Base-by-base conservation (phyloP, 139 green algal species). In the Pseudopediastrum boryanum region DNA sequence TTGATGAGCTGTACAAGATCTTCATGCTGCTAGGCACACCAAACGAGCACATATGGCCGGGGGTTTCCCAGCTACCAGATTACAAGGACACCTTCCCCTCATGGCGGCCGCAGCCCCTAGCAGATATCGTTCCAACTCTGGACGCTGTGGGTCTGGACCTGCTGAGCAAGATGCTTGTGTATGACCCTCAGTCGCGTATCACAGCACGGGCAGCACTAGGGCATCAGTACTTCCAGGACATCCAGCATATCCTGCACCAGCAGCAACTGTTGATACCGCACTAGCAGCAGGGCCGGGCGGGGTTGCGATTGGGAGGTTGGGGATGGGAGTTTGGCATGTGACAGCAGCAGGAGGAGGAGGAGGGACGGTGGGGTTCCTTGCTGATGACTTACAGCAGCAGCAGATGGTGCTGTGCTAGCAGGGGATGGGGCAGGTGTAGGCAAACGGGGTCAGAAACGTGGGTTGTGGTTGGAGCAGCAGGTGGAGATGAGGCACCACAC, bases 1-100 rank as follows among this genome's bases (percentile, higher is more conserved):
- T 91, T 38, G 90, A 96, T 43, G 93, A 98, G 89, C 67, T 98
- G 54, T 88, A 95, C 68, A 94, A 93, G 75, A 99, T 99, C 59
- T 96, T 96, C 77, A 70, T 91, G 46, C 64, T 96, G 31, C 81
- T 98, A 72, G 97, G 97, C 36, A 92, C 86, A 2, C 96, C 96
- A n/a, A 89, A 84, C 29, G 92, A 98, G 84, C 36, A 67, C 3
- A 87, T 83, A 41, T 94, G 89, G 89, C 82, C 86, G 41, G 89
- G 89, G 23, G 84, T 90, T n/a, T 61, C 64, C 51, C 29, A 64
- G 42, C 80, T 93, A 19, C 89, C 90, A 2, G 94, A 97, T 69
- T 97, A 86, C 79, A 95, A 95, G 83, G 90, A 92, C 38, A 92
- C 78, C 10, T 95, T 94, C 65, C 91, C 91, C 29, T 84, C 90